Conservation (phyloP, 2,329 filamentous ascomycete species). For the Ophiostoma ulmi region DNA sequence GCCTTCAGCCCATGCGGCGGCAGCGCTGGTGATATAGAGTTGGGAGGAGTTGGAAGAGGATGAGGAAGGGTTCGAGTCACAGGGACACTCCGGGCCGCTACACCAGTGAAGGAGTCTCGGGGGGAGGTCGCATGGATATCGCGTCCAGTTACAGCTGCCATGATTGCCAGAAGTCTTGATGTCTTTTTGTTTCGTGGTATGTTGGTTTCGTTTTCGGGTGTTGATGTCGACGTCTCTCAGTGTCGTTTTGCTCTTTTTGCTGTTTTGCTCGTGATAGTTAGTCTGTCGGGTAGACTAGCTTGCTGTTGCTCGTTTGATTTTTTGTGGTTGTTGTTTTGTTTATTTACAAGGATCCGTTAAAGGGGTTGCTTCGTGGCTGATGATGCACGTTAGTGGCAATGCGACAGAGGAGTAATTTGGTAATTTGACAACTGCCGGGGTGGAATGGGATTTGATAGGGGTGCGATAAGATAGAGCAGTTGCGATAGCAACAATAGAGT, state of each 20-base stretch:
- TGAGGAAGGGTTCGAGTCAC: constrained; percentile 60
- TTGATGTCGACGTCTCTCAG: neutral
- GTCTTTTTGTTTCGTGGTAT: constrained; percentile 31
- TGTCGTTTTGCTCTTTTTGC: neutral
- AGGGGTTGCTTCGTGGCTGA: constrained; percentile 8
- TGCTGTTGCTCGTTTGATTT: neutral
- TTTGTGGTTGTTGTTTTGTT: constrained; percentile 13
- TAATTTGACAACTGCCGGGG: neutral
- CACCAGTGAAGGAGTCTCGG: constrained; percentile 69
- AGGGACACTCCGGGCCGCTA: constrained; percentile 62
- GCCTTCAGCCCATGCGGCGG: constrained; percentile 74
- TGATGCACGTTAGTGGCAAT: constrained; percentile 16
- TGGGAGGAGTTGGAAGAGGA: constrained; percentile 85
- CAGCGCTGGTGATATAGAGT: constrained; percentile 86
- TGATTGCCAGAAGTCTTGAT: constrained; percentile 52
- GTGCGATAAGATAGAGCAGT: neutral
- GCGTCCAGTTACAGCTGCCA: constrained; percentile 59
- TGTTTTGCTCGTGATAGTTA: neutral
- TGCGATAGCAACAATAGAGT: constrained; percentile 11
- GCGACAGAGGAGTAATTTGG: neutral
- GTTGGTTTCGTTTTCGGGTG: constrained; percentile 16
- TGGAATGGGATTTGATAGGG: neutral
- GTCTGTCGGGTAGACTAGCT: neutral
- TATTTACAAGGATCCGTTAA: constrained; percentile 17
- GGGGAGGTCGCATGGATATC: constrained; percentile 59